Percentiles rank a stretch among this genome's conserved stretches.
phyloP scores from a whole-genome alignment of 805 yeast species.

The Clavispora carvajalis region DNA sequence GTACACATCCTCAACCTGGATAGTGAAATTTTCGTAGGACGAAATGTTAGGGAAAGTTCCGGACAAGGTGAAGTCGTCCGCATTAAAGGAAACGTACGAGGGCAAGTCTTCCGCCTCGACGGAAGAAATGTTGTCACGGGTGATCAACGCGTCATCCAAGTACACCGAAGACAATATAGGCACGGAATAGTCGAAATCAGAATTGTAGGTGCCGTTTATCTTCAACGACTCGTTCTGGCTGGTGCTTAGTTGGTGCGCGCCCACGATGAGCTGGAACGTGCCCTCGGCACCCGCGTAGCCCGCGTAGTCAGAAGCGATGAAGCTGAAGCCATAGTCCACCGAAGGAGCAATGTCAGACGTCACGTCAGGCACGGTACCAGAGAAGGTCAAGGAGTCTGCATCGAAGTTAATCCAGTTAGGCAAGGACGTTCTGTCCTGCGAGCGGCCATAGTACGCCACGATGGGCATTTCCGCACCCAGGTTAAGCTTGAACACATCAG shows the following conservation, averaged over 20 bases:
- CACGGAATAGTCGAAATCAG: conserved; percentile 46
- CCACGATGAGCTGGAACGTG: conserved; percentile 68
- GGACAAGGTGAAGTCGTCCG: conserved; percentile 34
- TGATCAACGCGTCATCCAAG: conserved; percentile 55
- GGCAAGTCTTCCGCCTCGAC: conserved; percentile 52
- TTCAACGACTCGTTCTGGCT: conserved; percentile 49
- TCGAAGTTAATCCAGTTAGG: conserved; percentile 88
- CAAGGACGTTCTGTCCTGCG: conserved; percentile 77
- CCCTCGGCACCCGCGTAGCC: conserved; percentile 73
- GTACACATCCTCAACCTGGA: conserved; percentile 53
- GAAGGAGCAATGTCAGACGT: conserved; percentile 89
- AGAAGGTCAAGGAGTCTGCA: conserved; percentile 54
- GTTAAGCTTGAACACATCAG: conserved; percentile 48
- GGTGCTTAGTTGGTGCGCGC: conserved; percentile 81
- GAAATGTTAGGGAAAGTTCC: conserved; percentile 54
- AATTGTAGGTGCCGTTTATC: conserved; percentile 65
- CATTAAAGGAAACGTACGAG: conserved; percentile 46
- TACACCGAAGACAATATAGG: conserved; percentile 60
- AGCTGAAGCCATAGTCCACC: conserved; percentile 56
- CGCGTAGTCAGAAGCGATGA: conserved; percentile 72
- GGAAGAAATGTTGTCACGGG: conserved; percentile 47
- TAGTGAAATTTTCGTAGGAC: conserved; percentile 42
- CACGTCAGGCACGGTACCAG: conserved; percentile 85
- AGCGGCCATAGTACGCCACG: conserved; percentile 71
- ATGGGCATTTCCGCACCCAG: conserved; percentile 43